Percentiles rank a stretch among this genome's conserved stretches.
Evolutionary conservation across 164 flowering plant genomes (phyloP).

Genomic region (Liriodendron chinense): DNA sequence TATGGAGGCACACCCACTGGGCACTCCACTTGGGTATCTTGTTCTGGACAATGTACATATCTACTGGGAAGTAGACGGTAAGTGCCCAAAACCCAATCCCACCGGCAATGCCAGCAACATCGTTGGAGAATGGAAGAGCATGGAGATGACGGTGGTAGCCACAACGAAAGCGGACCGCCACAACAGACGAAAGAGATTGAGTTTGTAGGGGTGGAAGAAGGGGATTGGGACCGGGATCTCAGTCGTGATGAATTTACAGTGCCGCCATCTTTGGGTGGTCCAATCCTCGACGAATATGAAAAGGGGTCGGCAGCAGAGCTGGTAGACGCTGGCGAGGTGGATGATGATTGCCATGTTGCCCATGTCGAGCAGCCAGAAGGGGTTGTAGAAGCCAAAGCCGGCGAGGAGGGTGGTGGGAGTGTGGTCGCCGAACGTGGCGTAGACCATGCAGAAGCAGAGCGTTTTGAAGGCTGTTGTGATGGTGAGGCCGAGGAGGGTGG

Average conservation of each 20-base stretch:
- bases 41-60: conserved; percentile 60
- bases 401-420: conserved; percentile 58
- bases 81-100: conserved; percentile 70
- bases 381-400: conserved; percentile 70
- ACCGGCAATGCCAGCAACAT: conserved; percentile 53
- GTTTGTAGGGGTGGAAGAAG: conserved; percentile 20
- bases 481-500: conserved; percentile 31
- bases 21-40: conserved; percentile 55
- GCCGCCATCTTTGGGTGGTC: conserved; percentile 39
- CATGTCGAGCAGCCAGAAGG: conserved; percentile 62
- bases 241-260: conserved; percentile 36
- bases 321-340: conserved; percentile 70
- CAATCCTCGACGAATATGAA: conserved; percentile 59
- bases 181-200: conserved; percentile 48
- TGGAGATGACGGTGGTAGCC: conserved; percentile 48
- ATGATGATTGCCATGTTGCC: conserved; percentile 58
- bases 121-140: conserved; percentile 72
- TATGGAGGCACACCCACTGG: conserved; percentile 52
- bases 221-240: conserved; percentile 38
- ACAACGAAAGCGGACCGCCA: conserved; percentile 52
- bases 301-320: conserved; percentile 57
- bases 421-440: conserved; percentile 59
- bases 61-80: conserved; percentile 61
- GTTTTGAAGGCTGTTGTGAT: conserved; percentile 57
- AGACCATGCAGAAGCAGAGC: conserved; percentile 66